Conservation (phyloP, 75 land plant species). For the Picea glauca region DNA sequence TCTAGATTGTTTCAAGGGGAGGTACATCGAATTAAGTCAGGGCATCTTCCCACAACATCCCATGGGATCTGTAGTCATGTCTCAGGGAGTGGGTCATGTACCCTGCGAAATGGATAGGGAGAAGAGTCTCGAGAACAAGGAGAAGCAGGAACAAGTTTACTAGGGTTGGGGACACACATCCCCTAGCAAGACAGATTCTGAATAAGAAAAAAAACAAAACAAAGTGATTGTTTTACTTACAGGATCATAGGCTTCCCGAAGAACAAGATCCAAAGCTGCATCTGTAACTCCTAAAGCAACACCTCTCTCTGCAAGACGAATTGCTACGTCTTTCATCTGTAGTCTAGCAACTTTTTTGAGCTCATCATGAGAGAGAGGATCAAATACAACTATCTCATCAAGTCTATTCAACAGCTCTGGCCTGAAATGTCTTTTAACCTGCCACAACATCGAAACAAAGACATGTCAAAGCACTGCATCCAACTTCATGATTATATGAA, state of each 20-base stretch:
- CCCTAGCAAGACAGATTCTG: too few relatives aligned
- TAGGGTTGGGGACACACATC: too few relatives aligned
- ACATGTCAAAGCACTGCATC: background rate
- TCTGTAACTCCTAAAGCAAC: slow-evolving; percentile 90
- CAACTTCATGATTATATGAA: background rate
- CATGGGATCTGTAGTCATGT: too few relatives aligned
- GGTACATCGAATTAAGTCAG: too few relatives aligned
- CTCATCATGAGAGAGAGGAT: slow-evolving; percentile 87
- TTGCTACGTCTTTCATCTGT: slow-evolving; percentile 92
- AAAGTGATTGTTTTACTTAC: slow-evolving; percentile 30
- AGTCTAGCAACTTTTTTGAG: slow-evolving; percentile 82
- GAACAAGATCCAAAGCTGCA: slow-evolving; percentile 72
- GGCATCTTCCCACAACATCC: too few relatives aligned
- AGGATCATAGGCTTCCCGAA: slow-evolving; percentile 87
- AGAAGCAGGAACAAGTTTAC: too few relatives aligned
- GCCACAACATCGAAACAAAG: background rate
- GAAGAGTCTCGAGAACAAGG: too few relatives aligned
- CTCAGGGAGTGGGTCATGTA: too few relatives aligned
- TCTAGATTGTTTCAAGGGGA: too few relatives aligned
- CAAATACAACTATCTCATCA: slow-evolving; percentile 92
- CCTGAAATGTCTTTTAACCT: slow-evolving; percentile 88
- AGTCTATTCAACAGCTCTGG: slow-evolving; percentile 93
- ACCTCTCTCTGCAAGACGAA: slow-evolving; percentile 88
- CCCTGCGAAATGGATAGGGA: too few relatives aligned
- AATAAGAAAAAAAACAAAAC: background rate